Base-by-base conservation (phyloP, 352 stramenopile species). In the Phytophthora podocarpi region DNA sequence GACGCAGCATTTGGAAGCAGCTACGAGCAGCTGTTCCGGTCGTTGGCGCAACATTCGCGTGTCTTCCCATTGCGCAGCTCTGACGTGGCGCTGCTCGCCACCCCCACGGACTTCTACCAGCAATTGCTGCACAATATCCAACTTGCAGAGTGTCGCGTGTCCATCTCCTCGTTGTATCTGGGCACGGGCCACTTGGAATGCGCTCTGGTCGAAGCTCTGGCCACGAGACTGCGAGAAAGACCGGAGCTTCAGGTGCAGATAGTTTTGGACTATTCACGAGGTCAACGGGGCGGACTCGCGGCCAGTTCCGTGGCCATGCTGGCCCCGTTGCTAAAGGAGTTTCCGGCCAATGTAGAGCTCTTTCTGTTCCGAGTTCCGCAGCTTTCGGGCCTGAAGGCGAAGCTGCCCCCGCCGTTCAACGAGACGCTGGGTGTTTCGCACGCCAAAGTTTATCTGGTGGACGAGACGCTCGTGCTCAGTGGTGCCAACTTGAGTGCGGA, bases 371-470 rank as follows among this genome's bases (percentile, higher is more conserved):
- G 84, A 20, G 80, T 92, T 2, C 83, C 83, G 21, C 83, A 92
- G 56, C 79, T 92, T 1, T 78, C 80, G 12, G 77, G 79, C 1
- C 52, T 87, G 16, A 81, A 79, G 24, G 78, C 80, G 3, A 80
- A 70, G 36, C 60, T 93, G 5, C 83, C 83, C 5, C 80, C 85
- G 26, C 85, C 83, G 4, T 92, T 89, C 46, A 92, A 95, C 42
- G 86, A 95, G 64, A 89, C 83, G n/a, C 72, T 93, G 9, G 85
- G 85, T 18, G 84, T 94, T 10, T 90, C 69, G 5, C 87, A 96
- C 50, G 80, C 85, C 27, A 96, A 96, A 71, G 82, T 91, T 15
- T 96, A 96, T 43, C 52, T 92, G 8, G 80, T 86, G 39, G 87
- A 96, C 63, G 81, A 93, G 47, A 89, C 71, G 23, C 73, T 94